These are phyloP conservation scores for Sugiyamaella qingdaonensis DNA, from an alignment of 805 yeast species.

Conservation along the genomic window DNA sequence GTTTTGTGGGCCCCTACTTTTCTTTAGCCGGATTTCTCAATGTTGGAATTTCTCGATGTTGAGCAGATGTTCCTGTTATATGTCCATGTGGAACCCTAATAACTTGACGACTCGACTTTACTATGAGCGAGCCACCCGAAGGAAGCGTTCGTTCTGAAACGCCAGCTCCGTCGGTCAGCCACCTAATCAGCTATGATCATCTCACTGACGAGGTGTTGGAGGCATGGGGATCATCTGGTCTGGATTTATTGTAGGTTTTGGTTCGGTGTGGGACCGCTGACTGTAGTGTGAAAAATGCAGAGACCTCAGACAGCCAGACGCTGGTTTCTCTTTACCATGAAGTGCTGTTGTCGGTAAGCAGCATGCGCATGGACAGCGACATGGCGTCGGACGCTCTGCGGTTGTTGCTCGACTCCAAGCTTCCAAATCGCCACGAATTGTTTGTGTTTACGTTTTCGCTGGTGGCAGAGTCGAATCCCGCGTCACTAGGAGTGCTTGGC, in stretches of 20 bases:
- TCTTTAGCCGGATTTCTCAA: no score
- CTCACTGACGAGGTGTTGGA: conserved; percentile 13
- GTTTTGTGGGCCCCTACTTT: no score
- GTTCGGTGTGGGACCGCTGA: neutral
- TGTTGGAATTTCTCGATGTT: no score
- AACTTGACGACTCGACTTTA: neutral
- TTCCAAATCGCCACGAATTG: conserved; percentile 5
- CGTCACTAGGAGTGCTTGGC: conserved; percentile 8
- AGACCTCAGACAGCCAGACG: neutral
- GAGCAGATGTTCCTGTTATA: no score
- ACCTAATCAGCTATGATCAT: neutral
- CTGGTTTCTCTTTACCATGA: conserved; percentile 18
- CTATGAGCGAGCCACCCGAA: conserved; percentile 1
- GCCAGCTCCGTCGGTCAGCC: neutral
- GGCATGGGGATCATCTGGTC: conserved; percentile 17
- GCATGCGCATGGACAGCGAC: conserved; percentile 6
- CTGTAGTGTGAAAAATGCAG: neutral
- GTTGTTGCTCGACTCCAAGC: neutral
- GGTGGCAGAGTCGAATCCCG: conserved; percentile 3
- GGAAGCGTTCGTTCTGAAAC: neutral
- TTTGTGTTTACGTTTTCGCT: conserved; percentile 19
- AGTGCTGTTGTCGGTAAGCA: conserved; percentile 11
- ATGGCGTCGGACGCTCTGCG: conserved; percentile 7
- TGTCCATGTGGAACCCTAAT: no score
- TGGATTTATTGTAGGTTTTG: conserved; percentile 17